Conservation (phyloP, 1,284 basidiomycete genomes). For the Apiotrichum laibachii region DNA sequence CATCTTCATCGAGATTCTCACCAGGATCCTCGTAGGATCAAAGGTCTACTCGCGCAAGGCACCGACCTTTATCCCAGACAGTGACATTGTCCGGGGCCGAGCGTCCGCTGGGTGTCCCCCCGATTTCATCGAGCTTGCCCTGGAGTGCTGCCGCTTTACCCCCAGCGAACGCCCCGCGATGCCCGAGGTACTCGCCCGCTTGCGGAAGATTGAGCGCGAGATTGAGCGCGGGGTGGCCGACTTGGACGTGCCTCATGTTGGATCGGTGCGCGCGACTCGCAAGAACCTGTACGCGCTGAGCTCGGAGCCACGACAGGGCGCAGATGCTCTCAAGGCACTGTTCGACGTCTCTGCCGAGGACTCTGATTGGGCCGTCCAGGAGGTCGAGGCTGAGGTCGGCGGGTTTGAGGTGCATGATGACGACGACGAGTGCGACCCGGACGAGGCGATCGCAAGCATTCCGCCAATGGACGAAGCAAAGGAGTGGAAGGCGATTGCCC, state of each 20-base stretch:
- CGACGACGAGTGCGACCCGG: not conserved
- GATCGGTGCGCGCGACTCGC: conserved; percentile 62
- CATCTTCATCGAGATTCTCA: conserved; percentile 88
- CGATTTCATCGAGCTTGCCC: conserved; percentile 69
- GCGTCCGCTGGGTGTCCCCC: conserved; percentile 75
- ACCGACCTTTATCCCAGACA: conserved; percentile 74
- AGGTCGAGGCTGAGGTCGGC: not conserved
- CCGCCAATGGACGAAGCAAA: conserved; percentile 24
- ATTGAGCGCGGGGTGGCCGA: conserved; percentile 72
- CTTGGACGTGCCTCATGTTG: conserved; percentile 65
- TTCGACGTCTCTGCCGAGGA: conserved; percentile 33
- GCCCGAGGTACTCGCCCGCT: conserved; percentile 67
- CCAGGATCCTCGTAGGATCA: conserved; percentile 74
- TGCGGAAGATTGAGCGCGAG: conserved; percentile 72
- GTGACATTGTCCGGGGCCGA: conserved; percentile 36
- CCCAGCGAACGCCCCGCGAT: conserved; percentile 71
- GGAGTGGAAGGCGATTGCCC: conserved; percentile 12
- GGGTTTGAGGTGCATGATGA: conserved; percentile 6
- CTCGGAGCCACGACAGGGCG: too few species aligned
- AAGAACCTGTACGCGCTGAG: not conserved
- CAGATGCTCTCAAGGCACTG: conserved; percentile 35
- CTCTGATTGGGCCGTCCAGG: not conserved
- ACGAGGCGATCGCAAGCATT: too few species aligned
- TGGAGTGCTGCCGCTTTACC: conserved; percentile 73
- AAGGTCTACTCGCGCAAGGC: conserved; percentile 72